A percentile compares a stretch with the other conserved stretches of the same genome.
phyloP scores from a whole-genome alignment of 2,329 filamentous ascomycete genomes.

The Curvularia sp. region DNA sequence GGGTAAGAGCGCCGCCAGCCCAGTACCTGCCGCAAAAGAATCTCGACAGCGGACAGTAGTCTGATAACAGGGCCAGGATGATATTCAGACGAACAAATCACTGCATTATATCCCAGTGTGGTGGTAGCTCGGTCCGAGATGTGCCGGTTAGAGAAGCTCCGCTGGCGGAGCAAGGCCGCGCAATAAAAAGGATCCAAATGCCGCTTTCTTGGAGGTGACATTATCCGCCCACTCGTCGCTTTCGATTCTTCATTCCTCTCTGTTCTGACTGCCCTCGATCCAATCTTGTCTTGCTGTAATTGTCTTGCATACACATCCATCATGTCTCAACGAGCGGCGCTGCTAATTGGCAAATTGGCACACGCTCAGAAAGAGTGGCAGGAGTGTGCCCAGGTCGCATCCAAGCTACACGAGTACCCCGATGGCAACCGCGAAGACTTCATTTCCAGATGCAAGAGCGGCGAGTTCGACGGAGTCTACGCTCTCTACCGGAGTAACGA shows the following conservation, averaged over 20 bases:
- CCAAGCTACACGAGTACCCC: conserved; percentile 59
- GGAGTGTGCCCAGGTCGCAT: conserved; percentile 42
- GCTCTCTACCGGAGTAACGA: conserved; percentile 66
- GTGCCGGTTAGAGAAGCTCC: conserved; percentile 24
- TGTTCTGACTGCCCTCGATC: not conserved
- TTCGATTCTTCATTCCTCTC: conserved; percentile 3
- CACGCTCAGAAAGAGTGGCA: conserved; percentile 58
- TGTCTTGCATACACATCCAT: not conserved
- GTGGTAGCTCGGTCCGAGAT: conserved; percentile 31
- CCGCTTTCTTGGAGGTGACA: conserved; percentile 21
- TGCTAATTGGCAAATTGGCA: conserved; percentile 55
- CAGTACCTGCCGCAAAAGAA: conserved; percentile 19
- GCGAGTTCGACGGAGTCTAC: conserved; percentile 62
- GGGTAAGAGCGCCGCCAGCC: conserved; percentile 13
- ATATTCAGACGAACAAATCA: conserved; percentile 19
- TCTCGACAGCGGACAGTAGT: not conserved
- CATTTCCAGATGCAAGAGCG: conserved; percentile 61
- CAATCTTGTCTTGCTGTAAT: not conserved
- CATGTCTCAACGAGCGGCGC: conserved; percentile 49
- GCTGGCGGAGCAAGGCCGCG: conserved; percentile 17
- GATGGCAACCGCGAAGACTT: conserved; percentile 63
- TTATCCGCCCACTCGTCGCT: conserved; percentile 5
- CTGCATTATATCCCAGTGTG: conserved; percentile 9
- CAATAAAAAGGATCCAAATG: conserved; percentile 28
- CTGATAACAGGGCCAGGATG: not conserved